Conservation (phyloP, 805 yeast genomes). For the Monosporozyma siamensis region DNA sequence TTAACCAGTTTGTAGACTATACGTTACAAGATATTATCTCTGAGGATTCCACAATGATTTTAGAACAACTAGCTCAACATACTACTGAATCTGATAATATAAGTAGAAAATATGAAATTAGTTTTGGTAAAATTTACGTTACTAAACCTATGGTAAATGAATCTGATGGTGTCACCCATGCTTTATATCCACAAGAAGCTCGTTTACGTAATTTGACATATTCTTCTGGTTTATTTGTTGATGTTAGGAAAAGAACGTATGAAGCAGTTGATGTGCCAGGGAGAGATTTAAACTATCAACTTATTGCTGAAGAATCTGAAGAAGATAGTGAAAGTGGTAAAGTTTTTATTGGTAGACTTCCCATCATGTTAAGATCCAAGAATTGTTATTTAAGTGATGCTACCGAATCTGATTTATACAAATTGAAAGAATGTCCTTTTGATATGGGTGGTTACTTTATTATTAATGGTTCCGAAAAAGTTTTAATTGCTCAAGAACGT, state of each 20-base stretch:
- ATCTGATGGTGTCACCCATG: slow-evolving; percentile 99
- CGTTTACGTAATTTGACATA: slow-evolving; percentile 92
- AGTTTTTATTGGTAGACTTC: slow-evolving; percentile 93
- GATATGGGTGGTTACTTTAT: slow-evolving; percentile 99
- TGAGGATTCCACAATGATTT: slow-evolving; percentile 87
- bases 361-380: slow-evolving; percentile 94
- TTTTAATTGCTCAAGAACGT: slow-evolving; percentile 96
- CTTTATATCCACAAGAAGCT: slow-evolving; percentile 97
- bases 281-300: slow-evolving; percentile 50
- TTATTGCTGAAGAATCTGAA: slow-evolving; percentile 42
- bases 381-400: slow-evolving; percentile 88
- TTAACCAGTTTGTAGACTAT: slow-evolving; percentile 93
- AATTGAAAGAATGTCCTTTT: slow-evolving; percentile 95
- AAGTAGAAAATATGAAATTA: slow-evolving; percentile 87
- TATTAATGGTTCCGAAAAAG: slow-evolving; percentile 97
- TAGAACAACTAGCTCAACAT: slow-evolving; percentile 98
- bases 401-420: slow-evolving; percentile 87
- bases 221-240: slow-evolving; percentile 92
- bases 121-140: slow-evolving; percentile 94
- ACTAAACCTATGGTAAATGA: slow-evolving; percentile 98
- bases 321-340: slow-evolving; percentile 64
- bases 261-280: slow-evolving; percentile 68
- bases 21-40: slow-evolving; percentile 94
- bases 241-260: slow-evolving; percentile 84
- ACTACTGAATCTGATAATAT: slow-evolving; percentile 82